Evolutionary conservation across 2,329 filamentous ascomycete genomes (phyloP), one percentile per base, ranked within the genome.

Genomic region (Fusarium miscanthi): DNA sequence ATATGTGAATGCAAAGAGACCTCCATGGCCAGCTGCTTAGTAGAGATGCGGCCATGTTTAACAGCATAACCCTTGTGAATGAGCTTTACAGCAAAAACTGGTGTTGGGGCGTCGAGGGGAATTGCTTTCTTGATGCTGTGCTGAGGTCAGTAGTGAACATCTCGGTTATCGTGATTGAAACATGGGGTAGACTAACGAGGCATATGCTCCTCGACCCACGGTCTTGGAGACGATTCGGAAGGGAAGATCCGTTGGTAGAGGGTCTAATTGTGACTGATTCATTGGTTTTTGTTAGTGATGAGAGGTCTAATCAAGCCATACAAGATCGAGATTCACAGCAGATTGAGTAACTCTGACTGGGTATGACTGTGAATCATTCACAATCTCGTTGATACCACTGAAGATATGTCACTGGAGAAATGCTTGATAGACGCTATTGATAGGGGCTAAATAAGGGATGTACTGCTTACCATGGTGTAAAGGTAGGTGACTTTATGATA

Each of bases 61-160:
- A 94, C 89, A 64, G 96, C 97, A 82, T 98, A 97, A 73, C 93
- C 92, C 84, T 99, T 99, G 85, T 99, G 95, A 80, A 99, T 98
- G 83, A 99, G 94, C 82, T 99, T 99, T 82, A 99, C 94, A 19
- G 97, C 96, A 81, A 99, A 98, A 65, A 99, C 86, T 35, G 95
- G 95, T 31, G 85, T 88, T 31, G 89, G 84, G 3, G 87, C 82
- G 73, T 92, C 87, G 30, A 92, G 85, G 12, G 95, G 95, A 51
- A 92, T 90, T 35, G 95, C 96, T 84, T 98, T 98, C 80, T 97
- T 97, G 79, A 98, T 96, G 67, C 94, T 95, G 81, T 45, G 14
- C 12, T 25, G 23, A 37, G 46, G 62, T 76, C 35, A 63, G 48
- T 63, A 40, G 41, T n/a, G 33, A 58, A n/a, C 33, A 52, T 43